Percentiles rank a stretch among this genome's conserved stretches.
Conservation (phyloP, 2,329 filamentous ascomycete genomes). For the Fusarium fujikuroi region DNA sequence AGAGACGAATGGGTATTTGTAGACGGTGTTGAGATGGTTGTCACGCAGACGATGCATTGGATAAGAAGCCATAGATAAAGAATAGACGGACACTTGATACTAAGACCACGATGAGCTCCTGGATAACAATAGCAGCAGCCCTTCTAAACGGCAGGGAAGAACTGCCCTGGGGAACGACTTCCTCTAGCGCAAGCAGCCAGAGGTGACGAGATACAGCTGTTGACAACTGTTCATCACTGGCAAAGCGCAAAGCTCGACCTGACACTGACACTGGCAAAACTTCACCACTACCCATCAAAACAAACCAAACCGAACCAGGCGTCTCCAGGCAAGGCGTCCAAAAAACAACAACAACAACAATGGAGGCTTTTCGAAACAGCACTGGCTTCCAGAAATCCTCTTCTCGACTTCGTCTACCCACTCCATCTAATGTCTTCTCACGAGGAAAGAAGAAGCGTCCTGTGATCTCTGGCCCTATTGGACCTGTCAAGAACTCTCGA, state of each 20-base stretch:
- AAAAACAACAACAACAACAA: not conserved
- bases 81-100: not conserved
- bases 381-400: constrained; percentile 13
- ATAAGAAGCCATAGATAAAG: not conserved
- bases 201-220: not conserved
- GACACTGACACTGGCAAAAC: not conserved
- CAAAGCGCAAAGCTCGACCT: not conserved
- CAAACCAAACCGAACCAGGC: not conserved
- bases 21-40: not conserved
- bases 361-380: constrained; percentile 31
- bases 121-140: no score
- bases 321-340: not conserved
- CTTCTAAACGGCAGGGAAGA: not conserved
- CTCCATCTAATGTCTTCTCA: constrained; percentile 19
- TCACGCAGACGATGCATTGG: not conserved
- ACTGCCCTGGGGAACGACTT: not conserved
- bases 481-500: constrained; percentile 52
- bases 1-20: constrained; percentile 6
- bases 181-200: no score
- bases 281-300: not conserved
- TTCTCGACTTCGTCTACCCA: constrained; percentile 26
- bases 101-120: not conserved
- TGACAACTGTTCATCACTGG: not conserved
- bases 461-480: constrained; percentile 51
- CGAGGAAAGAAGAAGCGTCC: constrained; percentile 41